Base-by-base conservation (phyloP, 2,329 filamentous ascomycete genomes). In the Sclerotinia borealis region DNA sequence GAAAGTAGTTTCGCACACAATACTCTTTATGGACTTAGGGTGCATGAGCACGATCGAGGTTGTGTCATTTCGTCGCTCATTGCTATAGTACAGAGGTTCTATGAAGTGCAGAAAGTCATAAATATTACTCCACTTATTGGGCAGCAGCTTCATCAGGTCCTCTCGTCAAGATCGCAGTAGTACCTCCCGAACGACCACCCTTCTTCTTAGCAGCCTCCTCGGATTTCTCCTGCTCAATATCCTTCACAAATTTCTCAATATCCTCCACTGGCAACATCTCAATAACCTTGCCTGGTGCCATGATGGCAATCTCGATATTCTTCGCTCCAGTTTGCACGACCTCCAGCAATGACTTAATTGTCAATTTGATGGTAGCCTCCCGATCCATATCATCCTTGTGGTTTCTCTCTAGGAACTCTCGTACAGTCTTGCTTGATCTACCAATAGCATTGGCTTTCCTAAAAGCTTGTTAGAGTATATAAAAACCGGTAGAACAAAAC, bases 371-470 rank as follows among this genome's bases (percentile, higher is more conserved):
- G 48, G 96, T 98, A 72, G 92, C 89, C 79, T 97, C 92, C 68
- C 93, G 87, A 76, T 97, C 91, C 93, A 99, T 96, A 67, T 91
- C 91, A 73, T 96, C 92, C 83, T 96, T 96, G 85, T 99, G 96
- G 81, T 99, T 97, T 76, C 96, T 89, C 80, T 99, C 95, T 70
- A 99, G 86, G 79, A 99, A 99, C 77, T 99, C 95, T 74, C 95
- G 91, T 64, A 99, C 95, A 11, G 95, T 99, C 85, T 99, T 99
- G 85, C 92, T 96, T 60, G 93, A 98, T 74, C 95, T 90, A 64
- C 95, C 95, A 74, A 99, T 99, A 64, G 95, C 95, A 75, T 99
- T 99, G 73, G 95, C 96, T 84, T 99, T 98, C 95, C 95, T 98
- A 70, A 68, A 61, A 36, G 63, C 11, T 19, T 59, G 55, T 73